These are phyloP conservation scores for Capsicum baccatum DNA, from an alignment of 257 asterid species.

Conservation along the genomic window DNA sequence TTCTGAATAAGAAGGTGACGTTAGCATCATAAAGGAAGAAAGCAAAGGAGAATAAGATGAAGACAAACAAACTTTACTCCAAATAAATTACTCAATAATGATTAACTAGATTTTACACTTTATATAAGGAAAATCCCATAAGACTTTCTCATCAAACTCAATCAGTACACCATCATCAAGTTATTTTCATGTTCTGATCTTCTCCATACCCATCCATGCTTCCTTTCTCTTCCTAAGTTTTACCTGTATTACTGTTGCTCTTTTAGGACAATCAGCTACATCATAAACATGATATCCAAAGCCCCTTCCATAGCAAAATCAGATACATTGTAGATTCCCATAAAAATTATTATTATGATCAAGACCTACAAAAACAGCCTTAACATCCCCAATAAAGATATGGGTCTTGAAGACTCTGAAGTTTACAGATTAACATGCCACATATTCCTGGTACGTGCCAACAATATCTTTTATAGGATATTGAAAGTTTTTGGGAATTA, in stretches of 20 bases:
- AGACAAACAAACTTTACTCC: background rate
- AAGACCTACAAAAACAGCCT: conserved; percentile 35
- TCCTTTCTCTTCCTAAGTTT: conserved; percentile 65
- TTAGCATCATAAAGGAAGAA: background rate
- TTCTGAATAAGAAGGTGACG: conserved; percentile 51
- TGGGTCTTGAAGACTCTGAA: conserved; percentile 73
- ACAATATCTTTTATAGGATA: conserved; percentile 65
- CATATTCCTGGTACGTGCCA: conserved; percentile 63
- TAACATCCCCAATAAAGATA: conserved; percentile 69
- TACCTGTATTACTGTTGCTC: conserved; percentile 72
- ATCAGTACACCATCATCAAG: conserved; percentile 62
- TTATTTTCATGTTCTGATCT: conserved; percentile 78
- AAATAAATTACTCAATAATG: background rate
- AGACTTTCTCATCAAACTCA: conserved; percentile 75
- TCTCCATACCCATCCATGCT: conserved; percentile 57
- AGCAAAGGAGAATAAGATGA: background rate
- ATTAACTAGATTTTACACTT: background rate
- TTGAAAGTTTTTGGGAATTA: conserved; percentile 79
- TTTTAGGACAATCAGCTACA: conserved; percentile 67
- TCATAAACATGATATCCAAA: conserved; percentile 93
- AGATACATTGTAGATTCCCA: conserved; percentile 64
- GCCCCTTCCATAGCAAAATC: conserved; percentile 97
- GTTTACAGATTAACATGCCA: conserved; percentile 70
- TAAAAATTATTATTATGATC: conserved; percentile 94
- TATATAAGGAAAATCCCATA: background rate